These are phyloP conservation scores for Spathaspora girioi DNA, from an alignment of 805 yeast genomes.

Conservation along the genomic window DNA sequence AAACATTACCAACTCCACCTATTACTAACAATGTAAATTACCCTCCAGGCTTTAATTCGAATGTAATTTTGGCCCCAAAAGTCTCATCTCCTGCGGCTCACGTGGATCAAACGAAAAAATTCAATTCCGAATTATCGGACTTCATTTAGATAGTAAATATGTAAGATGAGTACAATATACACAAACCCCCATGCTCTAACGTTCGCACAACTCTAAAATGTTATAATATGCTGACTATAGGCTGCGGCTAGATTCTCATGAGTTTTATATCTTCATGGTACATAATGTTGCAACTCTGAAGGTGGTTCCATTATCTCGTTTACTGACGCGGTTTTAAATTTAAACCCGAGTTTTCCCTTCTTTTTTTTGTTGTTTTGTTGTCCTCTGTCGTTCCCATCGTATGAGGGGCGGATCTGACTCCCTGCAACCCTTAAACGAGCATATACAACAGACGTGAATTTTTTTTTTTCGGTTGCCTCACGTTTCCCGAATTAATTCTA, in stretches of 20 bases:
- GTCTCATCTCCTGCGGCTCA: not conserved
- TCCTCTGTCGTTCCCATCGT: not conserved
- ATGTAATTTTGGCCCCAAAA: constrained; percentile 24
- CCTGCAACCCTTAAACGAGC: not conserved
- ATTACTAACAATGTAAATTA: constrained; percentile 10
- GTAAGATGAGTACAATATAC: not conserved
- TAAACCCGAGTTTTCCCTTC: not conserved
- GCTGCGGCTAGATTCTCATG: too few species aligned
- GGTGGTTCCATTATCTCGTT: not conserved
- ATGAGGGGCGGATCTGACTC: not conserved
- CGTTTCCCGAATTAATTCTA: not conserved
- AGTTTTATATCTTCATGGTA: too few species aligned
- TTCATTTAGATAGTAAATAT: constrained; percentile 4
- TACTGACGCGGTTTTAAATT: not conserved
- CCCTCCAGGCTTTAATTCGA: constrained; percentile 32
- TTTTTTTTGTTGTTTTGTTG: not conserved
- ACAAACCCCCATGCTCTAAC: not conserved
- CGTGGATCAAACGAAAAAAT: not conserved
- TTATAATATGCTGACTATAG: not conserved
- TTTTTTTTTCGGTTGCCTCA: not conserved
- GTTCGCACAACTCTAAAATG: not conserved
- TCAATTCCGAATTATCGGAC: constrained; percentile 11
- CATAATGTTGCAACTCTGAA: not conserved
- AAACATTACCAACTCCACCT: constrained; percentile 2
- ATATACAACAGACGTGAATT: not conserved